Conservation (phyloP, 345 rosid genomes). For the Anastatica hierochuntica region DNA sequence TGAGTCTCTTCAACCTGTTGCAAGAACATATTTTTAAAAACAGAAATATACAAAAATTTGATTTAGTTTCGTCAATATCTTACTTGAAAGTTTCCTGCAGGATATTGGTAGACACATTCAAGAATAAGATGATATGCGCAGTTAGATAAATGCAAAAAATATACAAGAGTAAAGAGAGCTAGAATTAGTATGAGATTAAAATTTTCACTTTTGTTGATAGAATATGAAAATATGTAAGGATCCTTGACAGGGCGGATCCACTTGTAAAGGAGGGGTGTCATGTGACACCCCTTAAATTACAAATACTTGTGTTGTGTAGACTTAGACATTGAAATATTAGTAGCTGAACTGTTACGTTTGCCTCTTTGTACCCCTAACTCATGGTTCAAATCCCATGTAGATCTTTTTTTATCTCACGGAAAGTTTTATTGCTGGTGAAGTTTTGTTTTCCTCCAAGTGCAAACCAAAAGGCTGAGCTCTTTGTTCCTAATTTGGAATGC, state of each 20-base stretch:
- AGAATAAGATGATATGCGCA: no score
- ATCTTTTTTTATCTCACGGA: no score
- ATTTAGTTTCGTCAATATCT: slow-evolving; percentile 29
- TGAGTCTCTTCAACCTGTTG: slow-evolving; percentile 88
- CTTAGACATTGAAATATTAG: no score
- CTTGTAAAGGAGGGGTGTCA: no score
- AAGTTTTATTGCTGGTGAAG: slow-evolving; percentile 6
- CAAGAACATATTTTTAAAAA: slow-evolving; percentile 20
- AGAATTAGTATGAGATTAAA: no score
- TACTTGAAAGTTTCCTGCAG: slow-evolving; percentile 92
- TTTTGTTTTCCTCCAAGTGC: slow-evolving; percentile 29
- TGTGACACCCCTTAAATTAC: no score
- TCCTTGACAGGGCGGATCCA: slow-evolving; percentile 69
- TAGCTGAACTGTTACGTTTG: no score
- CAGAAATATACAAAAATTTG: slow-evolving; percentile 4
- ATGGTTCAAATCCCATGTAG: no score
- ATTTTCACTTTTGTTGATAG: slow-evolving; percentile 51
- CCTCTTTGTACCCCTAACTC: no score
- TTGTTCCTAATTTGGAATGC: background rate
- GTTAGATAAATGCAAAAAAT: no score
- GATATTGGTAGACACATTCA: slow-evolving; percentile 24
- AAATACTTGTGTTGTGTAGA: no score
- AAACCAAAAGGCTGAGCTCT: slow-evolving; percentile 40
- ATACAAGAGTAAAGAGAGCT: no score
- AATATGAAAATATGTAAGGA: slow-evolving; percentile 73